Base-by-base conservation (phyloP, 176 grass and related monocot species). In the Aegilops longissima region DNA sequence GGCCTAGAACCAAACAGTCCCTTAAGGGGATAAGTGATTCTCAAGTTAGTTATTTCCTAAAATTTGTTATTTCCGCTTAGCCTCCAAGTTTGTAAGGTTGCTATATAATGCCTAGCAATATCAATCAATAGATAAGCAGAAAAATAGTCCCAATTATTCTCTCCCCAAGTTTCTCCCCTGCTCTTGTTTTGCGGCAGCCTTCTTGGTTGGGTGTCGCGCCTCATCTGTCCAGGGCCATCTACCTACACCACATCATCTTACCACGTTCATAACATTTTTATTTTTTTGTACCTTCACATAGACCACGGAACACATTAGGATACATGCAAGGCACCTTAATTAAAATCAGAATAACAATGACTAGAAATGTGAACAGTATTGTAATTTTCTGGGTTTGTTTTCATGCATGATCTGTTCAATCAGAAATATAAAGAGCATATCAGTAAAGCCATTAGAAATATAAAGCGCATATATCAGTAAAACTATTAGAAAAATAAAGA, bases 341-440 rank as follows among this genome's bases (percentile, higher is more conserved):
- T 5, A 54, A 67, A 68, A 17, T 56, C 17, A 63, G 17, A 66
- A 85, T 4, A 66, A 52, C 63, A 79, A 23, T 80, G 40, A 42
- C 31, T 72, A 49, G n/a, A 73, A 70, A 80, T 56, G 52, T 36
- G 9, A 72, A 82, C 82, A 34, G 7, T 31, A 12, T 1, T 51
- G 36, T 64, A 12, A 3, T 45, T 73, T 70, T 39, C 12, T 20
- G 36, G 16, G 42, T 40, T 76, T 23, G 51, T 56, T 87, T 74
- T 81, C 18, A 14, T 88, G 18, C 30, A 76, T 58, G 58, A 51
- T 82, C 21, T 36, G 42, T 82, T 76, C 24, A 45, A 44, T 85
- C 30, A 76, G 33, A 84, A 66, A 34, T 78, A 76, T 52, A 67
- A 67, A 66, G 17, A 25, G 30, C 20, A 35, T 82, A 51, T 23